phyloP scores from a whole-genome alignment of 2,329 filamentous ascomycete genomes.

The Colletotrichum sp. region DNA sequence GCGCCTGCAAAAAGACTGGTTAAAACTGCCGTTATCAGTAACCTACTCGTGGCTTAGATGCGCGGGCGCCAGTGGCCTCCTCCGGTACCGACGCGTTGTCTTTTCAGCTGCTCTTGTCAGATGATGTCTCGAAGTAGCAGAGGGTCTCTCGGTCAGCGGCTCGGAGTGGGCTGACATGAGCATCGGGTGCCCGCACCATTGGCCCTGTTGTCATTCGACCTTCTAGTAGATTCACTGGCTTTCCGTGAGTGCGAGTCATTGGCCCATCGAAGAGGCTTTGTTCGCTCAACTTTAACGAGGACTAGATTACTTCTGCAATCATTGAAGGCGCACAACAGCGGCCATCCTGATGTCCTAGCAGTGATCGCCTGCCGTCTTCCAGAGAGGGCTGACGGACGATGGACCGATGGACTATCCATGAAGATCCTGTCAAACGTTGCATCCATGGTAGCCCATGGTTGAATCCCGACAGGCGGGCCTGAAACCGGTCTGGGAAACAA shows the following conservation, averaged over 20 bases:
- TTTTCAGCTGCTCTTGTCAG: conserved; percentile 8
- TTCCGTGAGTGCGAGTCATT: not conserved
- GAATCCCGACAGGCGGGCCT: conserved; percentile 8
- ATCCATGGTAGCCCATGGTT: conserved; percentile 10
- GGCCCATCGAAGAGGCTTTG: not conserved
- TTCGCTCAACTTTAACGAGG: not conserved
- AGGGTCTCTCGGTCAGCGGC: not conserved
- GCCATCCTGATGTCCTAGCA: not conserved
- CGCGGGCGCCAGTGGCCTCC: not conserved
- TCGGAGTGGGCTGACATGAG: not conserved
- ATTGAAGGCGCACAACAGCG: not conserved
- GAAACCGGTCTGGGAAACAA: conserved; percentile 18
- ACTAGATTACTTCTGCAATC: not conserved
- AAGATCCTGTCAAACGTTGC: conserved; percentile 24
- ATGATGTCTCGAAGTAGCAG: conserved; percentile 6
- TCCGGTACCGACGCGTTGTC: not conserved
- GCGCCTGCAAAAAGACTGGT: not conserved
- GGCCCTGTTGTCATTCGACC: not conserved
- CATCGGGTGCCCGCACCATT: conserved; percentile 1
- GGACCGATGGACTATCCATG: not conserved
- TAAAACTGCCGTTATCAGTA: not conserved
- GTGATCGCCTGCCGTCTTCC: not conserved
- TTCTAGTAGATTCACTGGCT: not conserved
- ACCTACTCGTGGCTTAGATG: not conserved
- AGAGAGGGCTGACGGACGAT: conserved; percentile 3